Evolutionary conservation across 2,329 filamentous ascomycete genomes (phyloP), one percentile per base, ranked within the genome.

Genomic region (Aplosporella prunicola): DNA sequence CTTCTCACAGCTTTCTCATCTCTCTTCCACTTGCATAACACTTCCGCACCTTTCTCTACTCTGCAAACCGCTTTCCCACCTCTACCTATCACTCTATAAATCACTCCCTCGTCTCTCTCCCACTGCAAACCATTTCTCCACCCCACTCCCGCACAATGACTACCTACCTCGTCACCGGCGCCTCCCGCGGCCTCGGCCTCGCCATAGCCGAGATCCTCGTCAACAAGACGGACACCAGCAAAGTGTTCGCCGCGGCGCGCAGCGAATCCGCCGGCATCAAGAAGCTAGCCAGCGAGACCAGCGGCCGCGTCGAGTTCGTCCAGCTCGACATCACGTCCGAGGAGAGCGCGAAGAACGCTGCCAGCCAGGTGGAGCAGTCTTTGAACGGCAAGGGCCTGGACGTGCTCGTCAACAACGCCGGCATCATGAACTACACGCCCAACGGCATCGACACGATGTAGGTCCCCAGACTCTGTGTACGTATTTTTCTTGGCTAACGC

Each of bases 291-390:
- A 38, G 51, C 18, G 43, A 47, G 1, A 62, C 61, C 1, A 6
- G 13, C 5, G 39, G 36, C 5, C 33, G 35, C 15, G 39, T 44
- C 1, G 23, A 35, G 5, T 40, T 16, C 13, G 34, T 74, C 5
- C 45, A 52, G 13, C 46, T 69, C 2, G 68, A 72, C 44, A 57
- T 72, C 4, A 61, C 61, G 0, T 51, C 57, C 20, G 43, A 55
- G 22, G 44, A 52, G 2, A 60, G 51, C 15, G 61, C 69, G 5
- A 47, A 51, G n/a, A 29, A 40, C 0, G 61, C 60, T 4, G 61
- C 55, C 1, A 42, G 51, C 9, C 34, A 50, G 9, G 48, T 68
- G 5, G 45, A 55, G 6, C 14, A 36, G 14, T 20, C 26, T 3
- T 20, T 28, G n/a, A n/a, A 16, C 9, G 25, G 25, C 5, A 31